phyloP scores from a whole-genome alignment of 495 filamentous ascomycete genomes.

The Hypoxylon lienhwacheense region DNA sequence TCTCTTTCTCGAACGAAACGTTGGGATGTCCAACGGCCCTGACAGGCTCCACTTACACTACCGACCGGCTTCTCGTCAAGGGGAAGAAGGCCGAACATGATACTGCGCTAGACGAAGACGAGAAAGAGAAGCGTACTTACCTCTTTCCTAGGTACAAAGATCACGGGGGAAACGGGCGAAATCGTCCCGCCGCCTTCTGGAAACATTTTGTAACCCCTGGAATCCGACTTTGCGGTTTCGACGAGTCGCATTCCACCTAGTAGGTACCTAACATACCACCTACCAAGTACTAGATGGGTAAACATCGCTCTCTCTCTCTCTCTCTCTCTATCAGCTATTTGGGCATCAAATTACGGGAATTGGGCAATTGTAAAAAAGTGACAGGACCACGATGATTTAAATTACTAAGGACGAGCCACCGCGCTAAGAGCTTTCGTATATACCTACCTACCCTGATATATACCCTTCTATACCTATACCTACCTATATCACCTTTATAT shows the following conservation, averaged over 20 bases:
- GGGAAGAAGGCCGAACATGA: constrained; percentile 21
- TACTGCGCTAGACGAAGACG: too few relatives aligned
- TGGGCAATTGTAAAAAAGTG: constrained; percentile 20
- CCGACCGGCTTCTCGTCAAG: constrained; percentile 30
- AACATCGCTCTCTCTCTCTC: too few relatives aligned
- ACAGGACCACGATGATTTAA: constrained; percentile 3
- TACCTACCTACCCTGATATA: constrained; percentile 1
- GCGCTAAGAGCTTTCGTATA: constrained; percentile 13
- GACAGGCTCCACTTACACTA: constrained; percentile 14
- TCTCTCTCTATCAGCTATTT: constrained; percentile 13
- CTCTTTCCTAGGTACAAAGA: too few relatives aligned
- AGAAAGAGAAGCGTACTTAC: too few relatives aligned
- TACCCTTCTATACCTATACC: constrained; percentile 4
- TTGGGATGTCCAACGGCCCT: constrained; percentile 18
- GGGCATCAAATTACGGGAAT: constrained; percentile 30
- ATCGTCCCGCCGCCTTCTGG: constrained; percentile 4
- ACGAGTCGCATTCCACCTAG: constrained; percentile 20
- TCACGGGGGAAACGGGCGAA: constrained; percentile 3
- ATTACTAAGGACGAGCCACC: constrained; percentile 22
- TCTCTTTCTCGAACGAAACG: constrained; percentile 29
- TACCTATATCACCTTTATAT: not conserved
- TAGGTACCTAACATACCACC: too few relatives aligned
- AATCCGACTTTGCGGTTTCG: constrained; percentile 17
- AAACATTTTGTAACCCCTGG: constrained; percentile 15
- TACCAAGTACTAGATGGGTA: too few relatives aligned